Evolutionary conservation across 345 rosid genomes (phyloP).

Genomic region (Cardamine resedifolia): DNA sequence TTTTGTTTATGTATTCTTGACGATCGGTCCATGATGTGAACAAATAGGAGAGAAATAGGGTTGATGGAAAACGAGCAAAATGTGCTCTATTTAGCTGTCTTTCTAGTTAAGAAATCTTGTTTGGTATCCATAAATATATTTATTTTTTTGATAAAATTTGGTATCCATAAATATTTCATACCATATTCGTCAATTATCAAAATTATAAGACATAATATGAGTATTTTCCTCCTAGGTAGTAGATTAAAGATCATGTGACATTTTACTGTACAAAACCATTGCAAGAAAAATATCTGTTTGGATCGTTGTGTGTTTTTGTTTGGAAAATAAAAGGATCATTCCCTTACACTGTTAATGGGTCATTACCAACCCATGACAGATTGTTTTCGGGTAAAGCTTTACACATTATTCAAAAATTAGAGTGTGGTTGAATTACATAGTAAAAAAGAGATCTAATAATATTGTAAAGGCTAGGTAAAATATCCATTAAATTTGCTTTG

Average conservation of each 20-base stretch:
- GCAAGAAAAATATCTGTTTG: too few relatives aligned
- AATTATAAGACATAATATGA: background rate
- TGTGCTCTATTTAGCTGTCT: conserved; percentile 27
- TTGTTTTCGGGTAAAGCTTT: background rate
- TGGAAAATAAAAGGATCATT: conserved; percentile 13
- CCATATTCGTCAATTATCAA: conserved; percentile 1
- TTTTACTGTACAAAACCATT: background rate
- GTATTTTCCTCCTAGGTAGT: background rate
- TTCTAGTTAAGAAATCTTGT: conserved; percentile 16
- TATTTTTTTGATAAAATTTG: too few relatives aligned
- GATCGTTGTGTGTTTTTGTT: background rate
- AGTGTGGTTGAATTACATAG: conserved; percentile 8
- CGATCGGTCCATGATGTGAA: conserved; percentile 20
- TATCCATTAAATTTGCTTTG: too few relatives aligned
- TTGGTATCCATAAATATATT: too few relatives aligned
- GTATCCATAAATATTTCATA: conserved; percentile 13
- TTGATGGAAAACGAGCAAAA: conserved; percentile 35
- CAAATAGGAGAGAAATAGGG: conserved; percentile 12
- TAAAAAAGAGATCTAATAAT: conserved; percentile 1
- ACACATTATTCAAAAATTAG: background rate
- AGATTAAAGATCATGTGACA: background rate
- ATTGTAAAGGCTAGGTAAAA: too few relatives aligned
- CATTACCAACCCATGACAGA: conserved; percentile 32
- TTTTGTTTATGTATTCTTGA: background rate
- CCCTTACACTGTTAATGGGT: conserved; percentile 23